Percentiles rank a stretch among this genome's conserved stretches.
Evolutionary conservation across 2,329 filamentous ascomycete genomes (phyloP).

Genomic region (Diaporthe humulicola): DNA sequence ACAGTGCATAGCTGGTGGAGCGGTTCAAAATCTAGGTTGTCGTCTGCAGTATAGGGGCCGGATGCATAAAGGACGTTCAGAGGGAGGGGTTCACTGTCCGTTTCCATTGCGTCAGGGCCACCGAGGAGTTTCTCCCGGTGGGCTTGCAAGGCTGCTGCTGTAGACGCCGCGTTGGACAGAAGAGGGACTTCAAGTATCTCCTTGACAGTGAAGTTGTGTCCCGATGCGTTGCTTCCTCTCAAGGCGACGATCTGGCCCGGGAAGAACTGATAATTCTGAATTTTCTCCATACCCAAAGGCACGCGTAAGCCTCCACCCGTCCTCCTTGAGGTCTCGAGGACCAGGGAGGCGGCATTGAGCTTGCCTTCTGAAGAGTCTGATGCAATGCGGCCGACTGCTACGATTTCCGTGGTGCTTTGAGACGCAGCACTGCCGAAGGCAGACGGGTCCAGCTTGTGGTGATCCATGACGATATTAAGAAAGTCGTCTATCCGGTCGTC

Average conservation of each 20-base stretch:
- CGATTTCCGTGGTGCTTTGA: slow-evolving; percentile 86
- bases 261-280: slow-evolving; percentile 85
- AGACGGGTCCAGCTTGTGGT: slow-evolving; percentile 81
- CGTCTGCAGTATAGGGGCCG: slow-evolving; percentile 92
- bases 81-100: slow-evolving; percentile 72
- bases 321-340: slow-evolving; percentile 88
- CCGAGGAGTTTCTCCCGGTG: slow-evolving; percentile 79
- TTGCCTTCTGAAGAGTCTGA: slow-evolving; percentile 89
- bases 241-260: slow-evolving; percentile 94
- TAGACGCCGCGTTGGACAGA: slow-evolving; percentile 80
- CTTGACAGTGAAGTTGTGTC: slow-evolving; percentile 83
- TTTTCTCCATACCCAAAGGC: slow-evolving; percentile 79
- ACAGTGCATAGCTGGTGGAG: slow-evolving; percentile 84
- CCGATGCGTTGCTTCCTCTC: slow-evolving; percentile 87
- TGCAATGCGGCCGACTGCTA: slow-evolving; percentile 92
- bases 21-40: slow-evolving; percentile 91
- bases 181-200: slow-evolving; percentile 83
- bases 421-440: slow-evolving; percentile 89
- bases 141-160: slow-evolving; percentile 72
- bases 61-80: slow-evolving; percentile 83
- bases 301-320: slow-evolving; percentile 87
- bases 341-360: slow-evolving; percentile 85
- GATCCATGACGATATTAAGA: slow-evolving; percentile 76
- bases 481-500: slow-evolving; percentile 98
- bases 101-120: slow-evolving; percentile 72